Conservation (phyloP, 1,284 basidiomycete species). For the Puccinia triticina region DNA sequence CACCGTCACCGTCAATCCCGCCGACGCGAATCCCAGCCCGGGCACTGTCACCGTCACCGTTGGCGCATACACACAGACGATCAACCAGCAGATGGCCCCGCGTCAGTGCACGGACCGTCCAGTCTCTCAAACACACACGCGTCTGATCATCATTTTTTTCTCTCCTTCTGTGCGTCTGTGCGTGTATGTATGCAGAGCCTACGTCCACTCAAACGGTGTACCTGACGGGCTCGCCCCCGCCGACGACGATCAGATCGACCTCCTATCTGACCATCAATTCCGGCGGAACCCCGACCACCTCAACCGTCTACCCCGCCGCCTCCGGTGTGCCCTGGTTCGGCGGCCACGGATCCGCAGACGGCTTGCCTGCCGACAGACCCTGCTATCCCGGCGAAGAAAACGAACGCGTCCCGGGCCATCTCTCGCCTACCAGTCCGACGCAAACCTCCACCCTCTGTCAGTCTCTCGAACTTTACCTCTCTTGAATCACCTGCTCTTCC, state of each 20-base stretch:
- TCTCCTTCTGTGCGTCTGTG: too few species aligned
- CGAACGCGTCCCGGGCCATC: conserved; percentile 28
- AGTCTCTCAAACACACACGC: neutral
- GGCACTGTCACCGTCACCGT: conserved; percentile 45
- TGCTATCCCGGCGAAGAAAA: conserved; percentile 43
- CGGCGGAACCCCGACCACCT: neutral
- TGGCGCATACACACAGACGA: conserved; percentile 33
- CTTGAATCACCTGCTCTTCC: neutral
- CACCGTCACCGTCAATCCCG: conserved; percentile 36
- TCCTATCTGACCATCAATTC: conserved; percentile 26
- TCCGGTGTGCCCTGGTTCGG: conserved; percentile 13
- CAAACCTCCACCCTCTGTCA: conserved; percentile 47
- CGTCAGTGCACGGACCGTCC: neutral
- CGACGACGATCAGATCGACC: conserved; percentile 36
- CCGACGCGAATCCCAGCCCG: neutral
- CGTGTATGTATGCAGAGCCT: neutral
- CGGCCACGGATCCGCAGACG: neutral
- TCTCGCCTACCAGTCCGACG: conserved; percentile 43
- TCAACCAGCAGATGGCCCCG: neutral
- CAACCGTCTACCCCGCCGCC: conserved; percentile 18
- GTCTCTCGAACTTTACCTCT: neutral
- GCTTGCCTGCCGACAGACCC: conserved; percentile 32
- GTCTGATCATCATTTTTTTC: neutral
- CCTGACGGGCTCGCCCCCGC: conserved; percentile 2
- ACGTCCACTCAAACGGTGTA: conserved; percentile 36